Evolutionary conservation across 306 rosid genomes (phyloP), one percentile per base, ranked within the genome.

Genomic region (Clitoria ternatea): DNA sequence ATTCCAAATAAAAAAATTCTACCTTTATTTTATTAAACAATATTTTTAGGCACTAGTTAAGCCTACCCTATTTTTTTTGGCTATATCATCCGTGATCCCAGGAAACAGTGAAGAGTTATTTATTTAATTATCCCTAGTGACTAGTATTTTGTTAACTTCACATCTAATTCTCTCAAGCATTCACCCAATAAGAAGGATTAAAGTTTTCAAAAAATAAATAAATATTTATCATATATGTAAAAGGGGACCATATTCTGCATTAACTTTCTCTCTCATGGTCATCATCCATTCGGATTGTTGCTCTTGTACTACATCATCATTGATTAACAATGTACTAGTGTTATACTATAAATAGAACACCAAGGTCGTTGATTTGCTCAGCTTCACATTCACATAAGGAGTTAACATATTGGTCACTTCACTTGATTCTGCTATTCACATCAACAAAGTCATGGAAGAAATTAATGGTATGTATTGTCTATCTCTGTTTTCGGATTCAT

Each of bases 401-500:
- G 14, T 78, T 56, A n/a, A n/a, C n/a, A n/a, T n/a, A n/a, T n/a
- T n/a, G n/a, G n/a, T 22, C 42, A 26, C 0, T 35, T n/a, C 17
- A 44, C 49, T 15, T 11, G 12, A 15, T 64, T 68, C 47, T 2
- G 72, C 56, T 35, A 36, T n/a, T 35, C 2, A 10, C 56, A 33
- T 72, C 74, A 15, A 76, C 29, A 6, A 13, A 39, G 60, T 26
- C 60, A 84, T 83, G 82, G 78, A 68, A 49, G 85, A 77, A 77
- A 37, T 82, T 48, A 67, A 72, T 3, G 77, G 87, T 83, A 62
- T 17, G 11, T 11, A 0, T n/a, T n/a, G n/a, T n/a, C n/a, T n/a
- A n/a, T n/a, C n/a, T n/a, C n/a, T n/a, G n/a, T n/a, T n/a, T n/a
- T n/a, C n/a, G n/a, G n/a, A n/a, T n/a, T n/a, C 36, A 6, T 22